Base-by-base conservation (phyloP, 106 monocot genomes). In the Acanthochlamys bracteata region DNA sequence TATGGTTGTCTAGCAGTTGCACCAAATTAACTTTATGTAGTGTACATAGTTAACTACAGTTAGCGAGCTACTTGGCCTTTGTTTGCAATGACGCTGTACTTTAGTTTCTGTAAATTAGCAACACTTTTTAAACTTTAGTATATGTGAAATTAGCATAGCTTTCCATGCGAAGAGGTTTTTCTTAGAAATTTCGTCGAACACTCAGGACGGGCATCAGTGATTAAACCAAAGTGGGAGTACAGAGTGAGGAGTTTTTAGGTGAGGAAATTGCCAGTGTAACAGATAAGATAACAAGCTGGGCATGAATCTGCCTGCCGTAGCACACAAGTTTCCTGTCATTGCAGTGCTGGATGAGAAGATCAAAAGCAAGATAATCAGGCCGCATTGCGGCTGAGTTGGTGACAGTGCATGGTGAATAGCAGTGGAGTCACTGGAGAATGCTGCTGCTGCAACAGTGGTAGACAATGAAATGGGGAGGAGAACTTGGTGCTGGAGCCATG, bases 101-200 rank as follows among this genome's bases (percentile, higher is more conserved):
- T n/a, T n/a, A n/a, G n/a, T n/a, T n/a, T n/a, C n/a, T n/a, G n/a
- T n/a, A n/a, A n/a, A n/a, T n/a, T n/a, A n/a, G n/a, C n/a, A n/a
- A n/a, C n/a, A n/a, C n/a, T 43, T 43, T 43, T 43, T 7, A 43
- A 43, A 43, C 13, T 43, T 7, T 7, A 43, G 21, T 15, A 23
- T 55, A 11, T 60, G 26, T n/a, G 11, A 23, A 40, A 25, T 1
- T 49, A 75, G 75, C 71, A 78, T 74, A 41, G 78, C 67, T 56
- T 83, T 83, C 67, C 67, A 83, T 22, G 78, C 24, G 68, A 83
- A 83, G 72, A 78, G 67, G 39, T 72, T 83, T 39, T 62, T 67
- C 41, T 20, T 3, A 24, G 71, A 74, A 17, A 83, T 75, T 25
- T 57, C 52, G 51, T 83, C 83, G 78, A 83, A 83, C 61, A 78